A percentile compares a stretch with the other conserved stretches of the same genome.
These are phyloP conservation scores for Schwanniomyces pseudopolymorphus DNA, from an alignment of 805 yeast genomes.

Conservation along the genomic window DNA sequence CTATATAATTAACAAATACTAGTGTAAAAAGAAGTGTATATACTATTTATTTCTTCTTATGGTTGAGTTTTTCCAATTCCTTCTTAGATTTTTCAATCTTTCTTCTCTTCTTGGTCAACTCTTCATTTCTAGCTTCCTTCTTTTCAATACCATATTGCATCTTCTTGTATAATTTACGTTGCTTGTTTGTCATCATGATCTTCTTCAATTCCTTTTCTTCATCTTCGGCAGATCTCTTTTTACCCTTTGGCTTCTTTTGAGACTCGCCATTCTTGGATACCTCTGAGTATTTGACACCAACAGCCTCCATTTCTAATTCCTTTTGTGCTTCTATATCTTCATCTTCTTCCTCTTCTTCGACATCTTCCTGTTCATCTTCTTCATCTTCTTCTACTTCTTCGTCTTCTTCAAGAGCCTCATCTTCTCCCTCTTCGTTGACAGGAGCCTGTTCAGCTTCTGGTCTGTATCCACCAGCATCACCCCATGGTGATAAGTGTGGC, in stretches of 20 bases:
- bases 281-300: constrained; percentile 79
- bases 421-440: constrained; percentile 48
- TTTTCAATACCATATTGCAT: constrained; percentile 89
- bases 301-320: constrained; percentile 75
- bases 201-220: constrained; percentile 90
- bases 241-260: constrained; percentile 32
- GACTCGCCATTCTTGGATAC: constrained; percentile 25
- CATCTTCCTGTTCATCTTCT: constrained; percentile 47
- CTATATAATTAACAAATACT: neutral
- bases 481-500: constrained; percentile 99
- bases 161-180: constrained; percentile 89
- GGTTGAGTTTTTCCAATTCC: constrained; percentile 26
- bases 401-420: constrained; percentile 35
- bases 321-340: constrained; percentile 77
- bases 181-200: constrained; percentile 98
- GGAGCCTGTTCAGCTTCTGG: constrained; percentile 59
- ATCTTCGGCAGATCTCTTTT: constrained; percentile 54
- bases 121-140: constrained; percentile 74
- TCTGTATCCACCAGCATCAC: constrained; percentile 87
- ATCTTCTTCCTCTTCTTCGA: constrained; percentile 49
- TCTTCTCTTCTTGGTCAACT: constrained; percentile 65
- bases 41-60: constrained; percentile 6
- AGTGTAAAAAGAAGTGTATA: neutral
- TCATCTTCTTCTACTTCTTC: constrained; percentile 54
- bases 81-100: constrained; percentile 65